Conservation (phyloP, 306 rosid genomes). For the Lathyrus oleraceus region DNA sequence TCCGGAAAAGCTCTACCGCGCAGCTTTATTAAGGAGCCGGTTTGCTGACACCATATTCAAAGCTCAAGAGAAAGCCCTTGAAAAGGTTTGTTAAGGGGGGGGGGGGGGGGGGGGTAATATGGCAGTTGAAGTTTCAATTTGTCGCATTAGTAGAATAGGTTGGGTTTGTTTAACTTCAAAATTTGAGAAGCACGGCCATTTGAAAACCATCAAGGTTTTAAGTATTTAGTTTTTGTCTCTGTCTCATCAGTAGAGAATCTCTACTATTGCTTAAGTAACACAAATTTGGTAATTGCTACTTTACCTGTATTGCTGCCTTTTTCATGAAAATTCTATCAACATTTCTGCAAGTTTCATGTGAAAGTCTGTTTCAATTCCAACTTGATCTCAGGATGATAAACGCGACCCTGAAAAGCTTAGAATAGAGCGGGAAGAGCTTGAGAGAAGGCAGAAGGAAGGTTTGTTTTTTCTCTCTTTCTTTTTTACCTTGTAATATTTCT, state of each 20-base stretch:
- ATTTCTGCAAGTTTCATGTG: background rate
- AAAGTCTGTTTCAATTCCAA: conserved; percentile 27
- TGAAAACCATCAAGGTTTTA: conserved; percentile 9
- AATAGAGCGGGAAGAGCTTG: conserved; percentile 89
- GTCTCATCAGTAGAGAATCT: conserved; percentile 4
- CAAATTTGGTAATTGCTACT: background rate
- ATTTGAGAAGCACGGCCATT: background rate
- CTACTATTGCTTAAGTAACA: conserved; percentile 16
- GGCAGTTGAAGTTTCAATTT: conserved; percentile 8
- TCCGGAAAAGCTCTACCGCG: conserved; percentile 85
- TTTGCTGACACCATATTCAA: conserved; percentile 92
- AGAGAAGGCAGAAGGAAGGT: conserved; percentile 85
- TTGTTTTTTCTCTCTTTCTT: conserved; percentile 26
- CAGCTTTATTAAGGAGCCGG: conserved; percentile 76
- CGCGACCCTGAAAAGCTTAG: conserved; percentile 83
- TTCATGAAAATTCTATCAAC: conserved; percentile 6
- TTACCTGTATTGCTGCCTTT: conserved; percentile 22
- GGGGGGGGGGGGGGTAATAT: conserved; percentile 31
- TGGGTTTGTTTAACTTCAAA: background rate
- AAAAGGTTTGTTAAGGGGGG: conserved; percentile 67
- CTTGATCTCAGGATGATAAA: conserved; percentile 72
- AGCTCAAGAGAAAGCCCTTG: conserved; percentile 94
- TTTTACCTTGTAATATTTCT: conserved; percentile 4
- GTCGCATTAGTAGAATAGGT: conserved; percentile 8
- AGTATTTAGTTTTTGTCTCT: conserved; percentile 11